Evolutionary conservation across 2,329 filamentous ascomycete species (phyloP), one percentile per base, ranked within the genome.

Genomic region (Fusarium sarcochroum): DNA sequence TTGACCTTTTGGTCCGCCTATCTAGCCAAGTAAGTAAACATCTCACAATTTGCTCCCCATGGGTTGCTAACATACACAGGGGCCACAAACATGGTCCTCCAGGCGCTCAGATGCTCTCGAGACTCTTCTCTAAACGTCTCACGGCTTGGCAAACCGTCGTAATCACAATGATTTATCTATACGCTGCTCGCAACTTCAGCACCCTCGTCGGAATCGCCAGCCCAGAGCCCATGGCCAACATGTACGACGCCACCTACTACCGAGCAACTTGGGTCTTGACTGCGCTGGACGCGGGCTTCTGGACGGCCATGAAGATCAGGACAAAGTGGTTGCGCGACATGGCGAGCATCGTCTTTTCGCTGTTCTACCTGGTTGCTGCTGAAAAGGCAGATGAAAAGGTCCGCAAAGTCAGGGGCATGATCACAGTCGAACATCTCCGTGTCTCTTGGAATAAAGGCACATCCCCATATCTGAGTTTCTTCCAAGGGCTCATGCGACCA

Each of bases 371-470:
- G 67, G 87, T 98, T 54, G 93, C 94, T 15, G 94, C 96, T 1
- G 95, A 98, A 79, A 91, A 93, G 75, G 96, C 96, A 13, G 96
- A 98, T 77, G 96, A 98, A 80, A 98, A 98, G 81, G 95, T 98
- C 15, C 88, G 95, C 66, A 96, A 96, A 78, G 92, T 99, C 10
- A 86, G 96, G 63, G 93, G 90, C 15, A 91, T 91, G 66, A 81
- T 98, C 74, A 98, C 94, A 0, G 89, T 98, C 7, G 94, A 98
- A 37, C 96, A 98, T 78, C 79, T 99, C 73, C 88, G 96, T 7
- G 90, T 98, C 9, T 93, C 93, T 56, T 99, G 96, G 96, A 97
- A 98, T 75, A 99, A 99, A 78, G 90, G 92, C 14, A 97, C 89
- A 1, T 94, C 93, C 10, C 94, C 96, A 1, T 97, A 97, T 76